Conservation (phyloP, 805 yeast genomes). For the Sungouiozyma intestinalis region DNA sequence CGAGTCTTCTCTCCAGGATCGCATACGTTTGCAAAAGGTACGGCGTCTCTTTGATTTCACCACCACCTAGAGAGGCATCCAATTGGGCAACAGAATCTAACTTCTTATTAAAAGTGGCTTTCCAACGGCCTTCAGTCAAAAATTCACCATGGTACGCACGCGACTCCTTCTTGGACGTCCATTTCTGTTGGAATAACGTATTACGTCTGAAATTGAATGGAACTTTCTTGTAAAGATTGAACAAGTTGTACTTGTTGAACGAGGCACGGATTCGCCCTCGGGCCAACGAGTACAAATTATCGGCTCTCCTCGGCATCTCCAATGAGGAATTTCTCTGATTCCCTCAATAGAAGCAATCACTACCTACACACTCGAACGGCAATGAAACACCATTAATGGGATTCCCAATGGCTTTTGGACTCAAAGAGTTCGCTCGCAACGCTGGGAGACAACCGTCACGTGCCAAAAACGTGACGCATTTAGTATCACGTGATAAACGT, state of each 20-base stretch:
- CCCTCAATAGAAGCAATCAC: too few species aligned
- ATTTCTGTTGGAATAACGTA: slow-evolving; percentile 84
- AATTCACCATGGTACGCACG: slow-evolving; percentile 95
- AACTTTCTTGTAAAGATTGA: slow-evolving; percentile 73
- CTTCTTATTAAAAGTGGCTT: slow-evolving; percentile 52
- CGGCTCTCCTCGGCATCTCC: slow-evolving; percentile 53
- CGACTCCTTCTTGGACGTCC: slow-evolving; percentile 83
- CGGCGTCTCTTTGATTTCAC: slow-evolving; percentile 54
- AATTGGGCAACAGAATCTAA: slow-evolving; percentile 81
- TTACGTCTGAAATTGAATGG: slow-evolving; percentile 42
- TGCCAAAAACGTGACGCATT: too few species aligned
- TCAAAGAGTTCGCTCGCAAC: too few species aligned
- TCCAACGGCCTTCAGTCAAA: slow-evolving; percentile 75
- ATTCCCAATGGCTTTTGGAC: too few species aligned
- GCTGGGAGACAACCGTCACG: too few species aligned
- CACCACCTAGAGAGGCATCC: slow-evolving; percentile 51
- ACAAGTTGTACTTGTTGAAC: slow-evolving; percentile 83
- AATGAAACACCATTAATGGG: too few species aligned
- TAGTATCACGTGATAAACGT: too few species aligned
- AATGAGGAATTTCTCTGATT: background rate
- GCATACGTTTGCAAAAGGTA: slow-evolving; percentile 83
- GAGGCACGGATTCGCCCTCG: slow-evolving; percentile 78
- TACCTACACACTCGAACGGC: too few species aligned
- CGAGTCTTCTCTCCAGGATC: slow-evolving; percentile 77
- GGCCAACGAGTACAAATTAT: slow-evolving; percentile 43